These are phyloP conservation scores for Tolypocladium inflatum DNA, from an alignment of 2,329 filamentous ascomycete species.

Conservation along the genomic window DNA sequence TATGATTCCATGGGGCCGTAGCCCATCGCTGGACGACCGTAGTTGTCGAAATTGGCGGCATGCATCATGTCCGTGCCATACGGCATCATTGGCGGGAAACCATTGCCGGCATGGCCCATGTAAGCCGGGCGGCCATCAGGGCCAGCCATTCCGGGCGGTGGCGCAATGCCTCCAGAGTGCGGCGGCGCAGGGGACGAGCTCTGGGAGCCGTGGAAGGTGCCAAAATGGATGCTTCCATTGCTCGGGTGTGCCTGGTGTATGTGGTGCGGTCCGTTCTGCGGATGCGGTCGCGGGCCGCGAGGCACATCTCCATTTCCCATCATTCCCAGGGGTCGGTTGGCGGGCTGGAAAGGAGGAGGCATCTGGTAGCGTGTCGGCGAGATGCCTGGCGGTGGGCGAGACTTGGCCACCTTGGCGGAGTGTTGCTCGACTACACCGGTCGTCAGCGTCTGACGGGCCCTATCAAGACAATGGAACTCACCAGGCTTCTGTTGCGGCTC, in stretches of 20 bases:
- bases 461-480: slow-evolving; percentile 2
- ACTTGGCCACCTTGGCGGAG: slow-evolving; percentile 7
- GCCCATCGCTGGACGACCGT: slow-evolving; percentile 24
- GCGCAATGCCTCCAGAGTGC: slow-evolving; percentile 34
- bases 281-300: slow-evolving; percentile 19
- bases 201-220: slow-evolving; percentile 43
- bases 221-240: slow-evolving; percentile 47
- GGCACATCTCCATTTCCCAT: slow-evolving; percentile 22
- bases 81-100: slow-evolving; percentile 27
- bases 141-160: slow-evolving; percentile 35
- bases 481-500: slow-evolving; percentile 6
- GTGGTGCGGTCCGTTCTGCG: slow-evolving; percentile 22
- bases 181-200: slow-evolving; percentile 48
- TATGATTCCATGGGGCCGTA: slow-evolving; percentile 26
- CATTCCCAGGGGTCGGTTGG: slow-evolving; percentile 17
- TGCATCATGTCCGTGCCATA: slow-evolving; percentile 26
- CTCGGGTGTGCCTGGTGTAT: slow-evolving; percentile 45
- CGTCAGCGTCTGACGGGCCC: slow-evolving; percentile 2
- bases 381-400: slow-evolving; percentile 19
- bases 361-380: slow-evolving; percentile 30
- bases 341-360: slow-evolving; percentile 32
- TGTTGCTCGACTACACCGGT: slow-evolving; percentile 7
- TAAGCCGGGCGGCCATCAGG: slow-evolving; percentile 23
- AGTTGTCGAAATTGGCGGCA: slow-evolving; percentile 24
- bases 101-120: slow-evolving; percentile 21